phyloP scores from a whole-genome alignment of 148 eudicot genomes.

The Suaeda aralocaspica region DNA sequence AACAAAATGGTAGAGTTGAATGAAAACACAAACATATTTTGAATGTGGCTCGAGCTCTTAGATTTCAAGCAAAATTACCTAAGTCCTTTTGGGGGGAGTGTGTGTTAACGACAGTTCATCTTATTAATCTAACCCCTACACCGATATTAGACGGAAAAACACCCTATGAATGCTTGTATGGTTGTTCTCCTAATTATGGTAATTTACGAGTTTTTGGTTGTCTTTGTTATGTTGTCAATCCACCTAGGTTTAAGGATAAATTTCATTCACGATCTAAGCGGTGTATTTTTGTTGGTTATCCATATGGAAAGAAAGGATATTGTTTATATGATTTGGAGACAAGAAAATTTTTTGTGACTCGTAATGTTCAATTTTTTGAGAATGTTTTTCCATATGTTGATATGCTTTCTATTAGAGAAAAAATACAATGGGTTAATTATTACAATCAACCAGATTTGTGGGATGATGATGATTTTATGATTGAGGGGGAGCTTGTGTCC shows the following conservation, averaged over 20 bases:
- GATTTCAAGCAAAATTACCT: not conserved
- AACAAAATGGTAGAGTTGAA: constrained; percentile 20
- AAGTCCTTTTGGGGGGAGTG: too few species aligned
- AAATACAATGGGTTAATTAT: not conserved
- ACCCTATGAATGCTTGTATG: constrained; percentile 1
- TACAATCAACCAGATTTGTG: not conserved
- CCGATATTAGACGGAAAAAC: not conserved
- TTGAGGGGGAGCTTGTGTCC: not conserved
- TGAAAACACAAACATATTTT: not conserved
- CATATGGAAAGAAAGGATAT: not conserved
- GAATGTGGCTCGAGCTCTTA: not conserved
- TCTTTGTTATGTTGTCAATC: not conserved
- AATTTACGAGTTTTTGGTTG: not conserved
- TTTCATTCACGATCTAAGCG: not conserved
- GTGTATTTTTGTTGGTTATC: too few species aligned
- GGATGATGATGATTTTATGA: not conserved
- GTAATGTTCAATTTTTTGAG: not conserved
- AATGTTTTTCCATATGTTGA: not conserved
- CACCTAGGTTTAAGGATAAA: not conserved
- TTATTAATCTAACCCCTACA: too few species aligned
- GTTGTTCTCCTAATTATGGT: not conserved
- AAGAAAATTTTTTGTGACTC: too few species aligned
- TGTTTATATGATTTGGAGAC: not conserved
- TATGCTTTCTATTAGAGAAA: too few species aligned
- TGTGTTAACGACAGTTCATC: too few species aligned